Evolutionary conservation across 768 basidiomycete species (phyloP), one percentile per base, ranked within the genome.

Genomic region (Serendipita indica): DNA sequence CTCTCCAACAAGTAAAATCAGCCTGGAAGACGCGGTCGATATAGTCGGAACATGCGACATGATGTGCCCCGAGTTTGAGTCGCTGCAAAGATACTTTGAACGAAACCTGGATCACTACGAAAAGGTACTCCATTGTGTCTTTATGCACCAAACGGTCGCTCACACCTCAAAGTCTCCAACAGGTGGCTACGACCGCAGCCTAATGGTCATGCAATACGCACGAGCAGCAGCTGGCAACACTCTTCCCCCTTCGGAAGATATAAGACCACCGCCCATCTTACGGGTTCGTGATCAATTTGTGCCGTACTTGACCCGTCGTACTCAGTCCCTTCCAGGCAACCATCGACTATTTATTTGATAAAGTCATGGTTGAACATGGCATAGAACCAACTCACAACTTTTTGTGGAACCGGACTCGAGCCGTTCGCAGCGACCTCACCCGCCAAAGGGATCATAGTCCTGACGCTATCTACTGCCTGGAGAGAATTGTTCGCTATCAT

Each of bases 41-140:
- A 84, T 97, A 68, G 80, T 88, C 13, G 93, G 93, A 22, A 93
- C 90, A 1, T 98, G 94, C 66, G 71, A 76, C 72, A 84, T 88
- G 61, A 96, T 97, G 91, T 97, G 93, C 67, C 92, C 93, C 2
- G 80, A 86, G 39, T 96, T 89, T 66, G 94, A 98, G 69, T 78
- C 88, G 27, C 92, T 94, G 68, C 78, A 90, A 63, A 78, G 94
- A 34, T 90, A 97, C 68, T 78, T 83, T 61, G 88, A 92, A 68
- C 87, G 88, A 68, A 88, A 90, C 64, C 75, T 97, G 1, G 84
- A 86, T 62, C 79, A 82, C 64, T 86, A 83, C 79, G 92, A 96
- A 73, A 81, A 77, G 62, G 89, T 93, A 71, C 62, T 57, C 34
- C 18, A 80, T 72, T 57, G 61, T 16, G 10, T 7, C 4, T 25